phyloP scores from a whole-genome alignment of 371 early-diverging fungal genomes.

The Smittium culicis region DNA sequence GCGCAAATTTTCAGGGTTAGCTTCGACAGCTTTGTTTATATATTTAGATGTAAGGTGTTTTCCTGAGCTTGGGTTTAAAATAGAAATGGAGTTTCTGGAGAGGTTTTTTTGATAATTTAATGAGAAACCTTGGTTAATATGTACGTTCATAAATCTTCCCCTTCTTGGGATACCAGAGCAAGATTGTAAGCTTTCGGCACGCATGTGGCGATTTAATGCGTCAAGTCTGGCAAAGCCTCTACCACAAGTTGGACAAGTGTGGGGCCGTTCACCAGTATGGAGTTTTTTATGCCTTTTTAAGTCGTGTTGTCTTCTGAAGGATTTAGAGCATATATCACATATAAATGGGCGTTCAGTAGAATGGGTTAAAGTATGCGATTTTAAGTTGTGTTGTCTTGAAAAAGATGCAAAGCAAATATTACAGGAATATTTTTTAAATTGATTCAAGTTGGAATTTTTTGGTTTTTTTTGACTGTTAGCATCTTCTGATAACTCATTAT shows the following conservation, averaged over 20 bases:
- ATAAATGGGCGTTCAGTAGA: slow-evolving; percentile 31
- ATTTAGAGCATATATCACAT: slow-evolving; percentile 49
- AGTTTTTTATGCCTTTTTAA: slow-evolving; percentile 58
- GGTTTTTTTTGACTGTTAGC: neutral
- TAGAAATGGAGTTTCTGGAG: neutral
- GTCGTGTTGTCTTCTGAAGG: slow-evolving; percentile 62
- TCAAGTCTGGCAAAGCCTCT: slow-evolving; percentile 59
- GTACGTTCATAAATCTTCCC: slow-evolving; percentile 14
- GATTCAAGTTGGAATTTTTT: neutral
- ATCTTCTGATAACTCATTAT: neutral
- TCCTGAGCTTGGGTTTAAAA: neutral
- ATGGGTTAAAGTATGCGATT: slow-evolving; percentile 32
- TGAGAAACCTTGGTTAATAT: neutral
- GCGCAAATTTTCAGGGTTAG: neutral
- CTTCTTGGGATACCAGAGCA: slow-evolving; percentile 34
- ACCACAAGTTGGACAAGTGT: slow-evolving; percentile 39
- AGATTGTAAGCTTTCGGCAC: slow-evolving; percentile 46
- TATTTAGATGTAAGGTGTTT: neutral
- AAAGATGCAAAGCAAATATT: slow-evolving; percentile 48
- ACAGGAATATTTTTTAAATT: slow-evolving; percentile 20
- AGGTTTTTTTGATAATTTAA: neutral
- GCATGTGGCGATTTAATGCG: slow-evolving; percentile 53
- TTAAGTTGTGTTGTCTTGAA: slow-evolving; percentile 33
- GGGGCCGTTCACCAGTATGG: slow-evolving; percentile 63
- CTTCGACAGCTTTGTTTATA: neutral